Percentiles rank a stretch among this genome's conserved stretches.
Conservation (phyloP, 768 basidiomycete species). For the Lenzites betulinus region DNA sequence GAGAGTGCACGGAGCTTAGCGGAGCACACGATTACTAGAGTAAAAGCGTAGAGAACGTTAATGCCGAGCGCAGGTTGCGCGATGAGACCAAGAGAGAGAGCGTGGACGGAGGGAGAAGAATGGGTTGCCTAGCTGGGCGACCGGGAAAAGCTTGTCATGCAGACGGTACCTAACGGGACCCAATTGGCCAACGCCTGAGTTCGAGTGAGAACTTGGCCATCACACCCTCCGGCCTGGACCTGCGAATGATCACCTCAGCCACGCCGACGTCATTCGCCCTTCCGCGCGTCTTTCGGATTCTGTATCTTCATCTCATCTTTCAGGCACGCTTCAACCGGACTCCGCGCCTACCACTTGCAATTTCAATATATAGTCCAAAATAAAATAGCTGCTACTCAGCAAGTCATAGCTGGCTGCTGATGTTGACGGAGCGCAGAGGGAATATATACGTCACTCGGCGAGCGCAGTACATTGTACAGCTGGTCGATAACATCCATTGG, state of each 20-base stretch:
- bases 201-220: neutral
- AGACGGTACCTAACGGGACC: no score
- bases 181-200: no score
- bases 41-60: neutral
- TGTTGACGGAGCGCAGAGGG: no score
- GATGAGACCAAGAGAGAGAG: neutral
- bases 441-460: no score
- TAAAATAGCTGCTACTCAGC: no score
- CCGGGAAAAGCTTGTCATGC: neutral
- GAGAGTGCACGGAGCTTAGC: slow-evolving; percentile 6
- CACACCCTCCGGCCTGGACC: neutral
- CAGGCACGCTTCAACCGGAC: no score
- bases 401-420: no score
- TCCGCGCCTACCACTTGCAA: no score
- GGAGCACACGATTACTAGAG: neutral
- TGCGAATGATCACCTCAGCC: slow-evolving; percentile 7
- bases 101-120: neutral
- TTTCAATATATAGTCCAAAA: no score
- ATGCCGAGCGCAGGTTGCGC: neutral
- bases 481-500: slow-evolving; percentile 21
- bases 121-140: neutral
- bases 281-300: neutral
- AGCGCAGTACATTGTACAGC: neutral
- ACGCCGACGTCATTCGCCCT: slow-evolving; percentile 14
- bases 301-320: no score